These are phyloP conservation scores for Talaromyces amestolkiae DNA, from an alignment of 2,329 filamentous ascomycete genomes.

Conservation along the genomic window DNA sequence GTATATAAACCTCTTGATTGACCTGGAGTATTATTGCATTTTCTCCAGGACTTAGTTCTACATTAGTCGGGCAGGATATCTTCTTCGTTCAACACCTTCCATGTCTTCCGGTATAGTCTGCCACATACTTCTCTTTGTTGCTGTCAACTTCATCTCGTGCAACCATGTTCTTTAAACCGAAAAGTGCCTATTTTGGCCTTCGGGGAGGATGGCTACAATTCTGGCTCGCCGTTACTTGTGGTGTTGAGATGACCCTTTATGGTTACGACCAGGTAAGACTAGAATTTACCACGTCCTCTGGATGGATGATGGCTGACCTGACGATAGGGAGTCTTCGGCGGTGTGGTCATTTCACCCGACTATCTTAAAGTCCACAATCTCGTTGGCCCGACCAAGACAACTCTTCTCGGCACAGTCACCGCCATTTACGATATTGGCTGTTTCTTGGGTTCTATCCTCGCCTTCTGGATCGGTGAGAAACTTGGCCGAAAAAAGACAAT, in stretches of 20 bases:
- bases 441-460: conserved; percentile 54
- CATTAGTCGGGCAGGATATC: neutral
- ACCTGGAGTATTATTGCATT: neutral
- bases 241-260: conserved; percentile 48
- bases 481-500: conserved; percentile 50
- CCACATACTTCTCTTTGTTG: neutral
- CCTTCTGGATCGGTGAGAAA: conserved; percentile 45
- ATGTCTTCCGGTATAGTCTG: neutral
- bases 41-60: neutral
- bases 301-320: neutral
- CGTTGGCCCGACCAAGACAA: conserved; percentile 31
- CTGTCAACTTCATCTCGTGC: neutral
- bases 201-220: conserved; percentile 57
- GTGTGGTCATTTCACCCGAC: conserved; percentile 54
- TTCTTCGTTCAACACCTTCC: neutral
- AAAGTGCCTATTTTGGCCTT: conserved; percentile 48
- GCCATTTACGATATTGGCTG: conserved; percentile 60
- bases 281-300: neutral
- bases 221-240: conserved; percentile 47
- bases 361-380: conserved; percentile 52
- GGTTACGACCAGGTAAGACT: conserved; percentile 46
- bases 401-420: conserved; percentile 47
- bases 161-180: conserved; percentile 2
- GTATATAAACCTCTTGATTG: neutral
- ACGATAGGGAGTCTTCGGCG: conserved; percentile 48